Percentiles rank a stretch among this genome's conserved stretches.
These are phyloP conservation scores for Eucalyptus pumila DNA, from an alignment of 345 rosid genomes.

Conservation along the genomic window DNA sequence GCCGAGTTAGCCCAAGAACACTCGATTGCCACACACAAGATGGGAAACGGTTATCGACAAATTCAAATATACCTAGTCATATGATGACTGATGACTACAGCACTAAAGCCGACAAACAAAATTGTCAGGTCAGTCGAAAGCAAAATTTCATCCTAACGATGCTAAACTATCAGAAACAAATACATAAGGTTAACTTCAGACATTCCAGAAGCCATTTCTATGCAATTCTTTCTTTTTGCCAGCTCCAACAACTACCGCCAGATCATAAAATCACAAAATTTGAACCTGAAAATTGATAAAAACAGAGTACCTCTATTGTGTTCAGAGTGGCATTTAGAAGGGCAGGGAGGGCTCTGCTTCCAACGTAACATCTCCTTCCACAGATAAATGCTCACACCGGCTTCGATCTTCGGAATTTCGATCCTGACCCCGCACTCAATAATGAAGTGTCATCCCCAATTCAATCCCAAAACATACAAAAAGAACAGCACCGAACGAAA, in stretches of 20 bases:
- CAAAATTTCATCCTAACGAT: too few species aligned
- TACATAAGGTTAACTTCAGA: background rate
- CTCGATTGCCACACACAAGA: background rate
- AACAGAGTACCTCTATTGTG: constrained; percentile 39
- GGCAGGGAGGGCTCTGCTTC: constrained; percentile 87
- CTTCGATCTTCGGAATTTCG: constrained; percentile 68
- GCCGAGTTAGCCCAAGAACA: background rate
- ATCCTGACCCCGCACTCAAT: constrained; percentile 50
- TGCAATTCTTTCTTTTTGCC: background rate
- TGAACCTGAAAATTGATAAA: background rate
- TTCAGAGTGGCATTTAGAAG: constrained; percentile 46
- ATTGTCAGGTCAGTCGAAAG: background rate
- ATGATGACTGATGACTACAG: background rate
- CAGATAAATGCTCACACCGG: constrained; percentile 40
- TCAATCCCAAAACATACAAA: background rate
- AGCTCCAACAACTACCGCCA: background rate
- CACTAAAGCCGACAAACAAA: background rate
- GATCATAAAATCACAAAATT: background rate
- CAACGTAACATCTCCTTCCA: constrained; percentile 61
- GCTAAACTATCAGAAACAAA: background rate
- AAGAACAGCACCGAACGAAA: background rate
- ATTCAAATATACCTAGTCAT: background rate
- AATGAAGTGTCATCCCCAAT: background rate
- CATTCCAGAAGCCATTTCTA: background rate
- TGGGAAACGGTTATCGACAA: background rate